Base-by-base conservation (phyloP, 768 basidiomycete species). In the Termitomyces sp. region DNA sequence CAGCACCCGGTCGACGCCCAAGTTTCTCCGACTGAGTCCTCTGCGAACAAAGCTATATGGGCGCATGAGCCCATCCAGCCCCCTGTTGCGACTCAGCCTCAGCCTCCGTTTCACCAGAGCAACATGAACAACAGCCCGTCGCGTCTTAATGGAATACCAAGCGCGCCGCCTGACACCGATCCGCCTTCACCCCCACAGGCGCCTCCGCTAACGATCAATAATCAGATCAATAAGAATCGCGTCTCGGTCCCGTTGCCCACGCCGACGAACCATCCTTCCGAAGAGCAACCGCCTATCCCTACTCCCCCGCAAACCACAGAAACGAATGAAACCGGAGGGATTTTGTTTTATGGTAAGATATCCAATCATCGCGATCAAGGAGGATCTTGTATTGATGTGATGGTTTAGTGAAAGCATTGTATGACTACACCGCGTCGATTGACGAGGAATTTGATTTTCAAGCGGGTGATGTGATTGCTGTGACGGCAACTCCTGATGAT, bases 371-470 rank as follows among this genome's bases (percentile, higher is more conserved):
- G 12, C 52, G 38, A 53, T 53, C 52, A 30, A n/a, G 40, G 38
- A 42, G 51, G 36, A 38, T 13, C 4, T 8, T 40, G 26, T 1
- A 12, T 28, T 42, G n/a, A 53, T 42, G 24, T 53, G 26, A 53
- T 53, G 18, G 13, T 40, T 13, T 26, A 93, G 92, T 95, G 61
- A 89, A 90, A 76, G 94, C 93, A 50, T 74, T 94, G 58, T 96
- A 92, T 66, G 89, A 94, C 73, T 95, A 94, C 68, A 75, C 75
- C 0, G 92, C 91, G 6, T 85, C 88, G 7, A 92, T 88, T 60
- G 83, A 89, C 2, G 93, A 95, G 66, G 96, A 98, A 72, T 98
- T 98, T 72, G 90, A 94, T 73, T 98, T 98, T 82, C 92, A 94
- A 68, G 75, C 85, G 13, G 92, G 90, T n/a, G 96, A 98, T 74